Evolutionary conservation across 2,329 filamentous ascomycete genomes (phyloP), one percentile per base, ranked within the genome.

Genomic region (Pestalotiopsis sp.): DNA sequence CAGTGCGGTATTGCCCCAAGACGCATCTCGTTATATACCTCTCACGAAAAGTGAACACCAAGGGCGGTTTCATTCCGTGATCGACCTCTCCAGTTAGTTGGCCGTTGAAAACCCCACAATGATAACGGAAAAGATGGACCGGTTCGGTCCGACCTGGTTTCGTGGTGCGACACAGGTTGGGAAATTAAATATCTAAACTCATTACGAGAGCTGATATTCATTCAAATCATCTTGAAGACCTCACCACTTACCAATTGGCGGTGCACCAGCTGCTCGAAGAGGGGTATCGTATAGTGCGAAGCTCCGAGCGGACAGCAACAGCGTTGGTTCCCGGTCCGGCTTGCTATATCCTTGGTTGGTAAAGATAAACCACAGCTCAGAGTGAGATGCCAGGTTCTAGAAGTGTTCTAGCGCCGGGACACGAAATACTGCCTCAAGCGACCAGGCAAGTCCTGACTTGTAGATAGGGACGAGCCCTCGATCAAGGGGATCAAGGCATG

Each of bases 341-440:
- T 52, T 52, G 45, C 45, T 52, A 52, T 52, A 52, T 52, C 45
- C 45, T 52, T 52, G 45, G 31, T 9, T 36, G 31, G 31, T 7
- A 9, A 36, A 36, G 31, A 52, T 4, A n/a, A n/a, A 20, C 20
- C 45, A n/a, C 45, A 52, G 45, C 45, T 52, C 17, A n/a, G 45
- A 52, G 20, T n/a, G 45, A 52, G 31, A 41, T 14, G 36, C n/a
- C n/a, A 12, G 17, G 14, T 62, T 62, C 59, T 62, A 36, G 59
- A 62, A 62, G 31, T 62, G 59, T 62, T 62, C 59, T 62, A 62
- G 59, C 27, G 59, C n/a, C 59, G 13, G 4, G 14, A 27, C 23
- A 13, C 57, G 27, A 59, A 13, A 59, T 59, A 31, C 27, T 40
- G 27, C 59, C 31, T 62, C 36, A 62, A 31, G 59, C 17, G 23